Evolutionary conservation across 495 filamentous ascomycete species (phyloP).

Genomic region (Penicillium arizonense): DNA sequence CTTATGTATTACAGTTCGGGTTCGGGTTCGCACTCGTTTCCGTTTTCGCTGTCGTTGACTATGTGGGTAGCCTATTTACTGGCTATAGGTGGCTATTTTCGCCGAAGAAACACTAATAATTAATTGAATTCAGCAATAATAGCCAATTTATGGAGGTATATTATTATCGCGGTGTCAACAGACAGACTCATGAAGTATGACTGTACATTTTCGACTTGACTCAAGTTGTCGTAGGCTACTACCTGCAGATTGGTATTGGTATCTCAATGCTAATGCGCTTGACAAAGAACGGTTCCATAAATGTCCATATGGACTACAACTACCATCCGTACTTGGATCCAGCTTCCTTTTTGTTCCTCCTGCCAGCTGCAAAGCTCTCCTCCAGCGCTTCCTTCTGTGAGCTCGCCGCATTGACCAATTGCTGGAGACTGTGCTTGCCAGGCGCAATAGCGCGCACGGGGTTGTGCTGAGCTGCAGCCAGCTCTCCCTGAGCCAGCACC

Average conservation of each 20-base stretch:
- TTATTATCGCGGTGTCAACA: too few species aligned
- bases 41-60: too few species aligned
- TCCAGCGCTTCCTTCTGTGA: constrained; percentile 81
- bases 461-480: constrained; percentile 72
- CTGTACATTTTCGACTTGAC: too few species aligned
- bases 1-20: too few species aligned
- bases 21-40: too few species aligned
- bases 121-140: too few species aligned
- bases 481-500: constrained; percentile 39
- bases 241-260: constrained; percentile 9
- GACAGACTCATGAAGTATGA: too few species aligned
- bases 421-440: constrained; percentile 83
- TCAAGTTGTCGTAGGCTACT: background rate
- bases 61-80: too few species aligned
- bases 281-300: background rate
- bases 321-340: constrained; percentile 83
- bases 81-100: too few species aligned
- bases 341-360: constrained; percentile 73
- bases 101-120: too few species aligned
- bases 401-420: constrained; percentile 78
- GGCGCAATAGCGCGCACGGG: constrained; percentile 81
- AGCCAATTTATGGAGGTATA: too few species aligned
- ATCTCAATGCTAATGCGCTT: constrained; percentile 11
- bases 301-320: constrained; percentile 4
- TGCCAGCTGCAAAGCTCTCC: constrained; percentile 78